Evolutionary conservation across 1,284 basidiomycete genomes (phyloP).

Genomic region (Coniophora puteana): DNA sequence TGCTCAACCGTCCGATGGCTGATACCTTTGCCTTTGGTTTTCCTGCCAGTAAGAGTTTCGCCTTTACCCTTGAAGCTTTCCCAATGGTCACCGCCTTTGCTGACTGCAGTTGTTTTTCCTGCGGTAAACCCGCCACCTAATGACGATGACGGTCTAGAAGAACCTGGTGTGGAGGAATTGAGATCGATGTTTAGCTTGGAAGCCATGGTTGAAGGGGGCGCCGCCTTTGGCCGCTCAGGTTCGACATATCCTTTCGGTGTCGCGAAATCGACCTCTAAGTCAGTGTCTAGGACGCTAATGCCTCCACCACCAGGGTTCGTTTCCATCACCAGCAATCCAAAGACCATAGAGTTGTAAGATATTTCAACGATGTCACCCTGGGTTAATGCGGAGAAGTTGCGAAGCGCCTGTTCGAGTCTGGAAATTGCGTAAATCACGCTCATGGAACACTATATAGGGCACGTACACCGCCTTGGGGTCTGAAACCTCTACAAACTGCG

Average conservation of each 20-base stretch:
- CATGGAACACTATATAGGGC: constrained; percentile 2
- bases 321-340: constrained; percentile 97
- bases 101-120: constrained; percentile 46
- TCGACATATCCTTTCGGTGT: constrained; percentile 82
- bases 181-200: constrained; percentile 95
- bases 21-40: constrained; percentile 91
- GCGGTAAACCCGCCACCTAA: constrained; percentile 64
- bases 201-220: constrained; percentile 90
- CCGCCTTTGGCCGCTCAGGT: constrained; percentile 80
- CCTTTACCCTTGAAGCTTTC: constrained; percentile 95
- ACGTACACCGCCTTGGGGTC: constrained; percentile 97
- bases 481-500: constrained; percentile 91
- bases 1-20: constrained; percentile 78
- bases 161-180: constrained; percentile 75
- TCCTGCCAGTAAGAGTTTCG: constrained; percentile 82
- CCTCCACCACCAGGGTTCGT: constrained; percentile 84
- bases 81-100: constrained; percentile 76
- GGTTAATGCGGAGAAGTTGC: constrained; percentile 89
- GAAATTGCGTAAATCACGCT: constrained; percentile 1
- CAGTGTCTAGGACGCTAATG: constrained; percentile 92
- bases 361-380: constrained; percentile 94
- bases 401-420: constrained; percentile 92
- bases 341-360: constrained; percentile 88
- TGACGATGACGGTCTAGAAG: constrained; percentile 76
- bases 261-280: constrained; percentile 90